Base-by-base conservation (phyloP, 495 filamentous ascomycete genomes). In the Xylaria nigripes region DNA sequence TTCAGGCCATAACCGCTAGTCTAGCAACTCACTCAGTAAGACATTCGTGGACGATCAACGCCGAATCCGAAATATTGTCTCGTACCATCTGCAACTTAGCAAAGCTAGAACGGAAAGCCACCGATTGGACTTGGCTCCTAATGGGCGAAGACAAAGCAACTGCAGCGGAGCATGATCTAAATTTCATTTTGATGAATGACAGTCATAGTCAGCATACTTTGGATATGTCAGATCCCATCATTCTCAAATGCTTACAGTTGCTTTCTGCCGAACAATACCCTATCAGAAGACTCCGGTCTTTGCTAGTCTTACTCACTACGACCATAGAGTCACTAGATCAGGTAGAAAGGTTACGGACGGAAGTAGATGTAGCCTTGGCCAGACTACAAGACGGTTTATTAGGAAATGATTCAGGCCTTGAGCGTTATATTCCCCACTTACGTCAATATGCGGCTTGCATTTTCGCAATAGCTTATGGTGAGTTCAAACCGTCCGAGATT, bases 361-460 rank as follows among this genome's bases (percentile, higher is more conserved):
- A 74, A n/a, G 54, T 64, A 29, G 75, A 78, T 58, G 74, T 66
- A 12, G 64, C 64, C 10, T 47, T 71, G 0, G 59, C 56, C 36
- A 34, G 73, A 12, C 57, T 68, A 4, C 52, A 59, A 12, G 61
- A 62, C 10, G 57, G 52, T 3, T 61, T 68, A 8, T 51, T 79
- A 8, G 73, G 70, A 10, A 62, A 77, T 16, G 88, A 95, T 61
- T 48, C 63, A 21, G 76, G 75, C 12, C 61, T 91, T 12, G 58
- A 63, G 5, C 50, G 61, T 5, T 87, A 80, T 51, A 49, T 76
- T 6, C 69, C 70, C 10, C 81, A 92, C 58, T 65, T 92, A 21
- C 71, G 68, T 53, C 81, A 81, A 19, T 73, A 81, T 4, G 71
- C 81, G 36, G 60, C 67, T 1, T 73, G 84, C 4, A 66, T 79